These are phyloP conservation scores for Cucumis melo DNA, from an alignment of 306 rosid genomes.

Conservation along the genomic window DNA sequence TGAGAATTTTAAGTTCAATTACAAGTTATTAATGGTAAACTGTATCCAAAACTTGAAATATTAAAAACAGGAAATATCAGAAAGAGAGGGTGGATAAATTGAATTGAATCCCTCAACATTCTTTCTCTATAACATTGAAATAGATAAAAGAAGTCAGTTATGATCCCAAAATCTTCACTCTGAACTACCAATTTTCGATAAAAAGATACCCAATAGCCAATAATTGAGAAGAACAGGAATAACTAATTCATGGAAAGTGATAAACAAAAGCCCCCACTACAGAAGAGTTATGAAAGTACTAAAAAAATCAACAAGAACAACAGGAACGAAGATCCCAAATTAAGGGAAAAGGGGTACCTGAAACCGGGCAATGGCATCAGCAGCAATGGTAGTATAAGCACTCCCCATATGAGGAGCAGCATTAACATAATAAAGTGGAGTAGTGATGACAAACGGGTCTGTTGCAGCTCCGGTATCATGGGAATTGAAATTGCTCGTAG, in stretches of 20 bases:
- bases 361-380: slow-evolving; percentile 90
- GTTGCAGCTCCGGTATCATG: slow-evolving; percentile 1
- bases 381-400: slow-evolving; percentile 94
- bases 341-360: slow-evolving; percentile 31
- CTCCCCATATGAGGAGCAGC: slow-evolving; percentile 99
- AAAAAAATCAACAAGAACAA: not conserved
- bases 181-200: not conserved
- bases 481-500: slow-evolving; percentile 7
- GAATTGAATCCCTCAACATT: not conserved
- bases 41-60: not conserved
- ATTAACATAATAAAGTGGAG: slow-evolving; percentile 95
- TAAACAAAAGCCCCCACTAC: not conserved
- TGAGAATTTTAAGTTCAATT: not conserved
- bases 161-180: not conserved
- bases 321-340: not conserved
- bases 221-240: not conserved
- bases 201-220: not conserved
- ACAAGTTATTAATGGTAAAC: not conserved
- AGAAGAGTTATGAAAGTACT: not conserved
- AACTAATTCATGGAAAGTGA: not conserved
- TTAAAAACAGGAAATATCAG: not conserved
- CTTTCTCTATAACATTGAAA: not conserved
- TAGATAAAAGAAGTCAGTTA: not conserved
- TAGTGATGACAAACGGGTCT: slow-evolving; percentile 65
- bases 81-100: not conserved